Conservation (phyloP, 2,329 filamentous ascomycete genomes). For the Claviceps digitariae region DNA sequence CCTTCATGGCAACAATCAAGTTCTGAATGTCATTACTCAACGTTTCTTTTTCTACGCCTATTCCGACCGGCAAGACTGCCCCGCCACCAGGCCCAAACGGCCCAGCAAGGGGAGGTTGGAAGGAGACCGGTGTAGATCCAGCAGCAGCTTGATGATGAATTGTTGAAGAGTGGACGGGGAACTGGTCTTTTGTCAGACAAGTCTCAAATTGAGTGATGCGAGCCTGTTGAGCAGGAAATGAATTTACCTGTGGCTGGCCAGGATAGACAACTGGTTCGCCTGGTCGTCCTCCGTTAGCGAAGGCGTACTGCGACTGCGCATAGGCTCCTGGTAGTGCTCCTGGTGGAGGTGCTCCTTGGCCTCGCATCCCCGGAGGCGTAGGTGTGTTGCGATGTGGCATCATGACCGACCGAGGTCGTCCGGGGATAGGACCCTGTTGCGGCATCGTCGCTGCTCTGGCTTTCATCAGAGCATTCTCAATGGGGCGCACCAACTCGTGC, state of each 20-base stretch:
- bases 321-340: slow-evolving; percentile 13
- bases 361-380: slow-evolving; percentile 48
- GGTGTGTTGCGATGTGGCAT: slow-evolving; percentile 57
- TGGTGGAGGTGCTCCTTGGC: slow-evolving; percentile 10
- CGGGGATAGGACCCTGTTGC: slow-evolving; percentile 33
- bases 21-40: slow-evolving; percentile 74
- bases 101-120: slow-evolving; percentile 27
- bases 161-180: slow-evolving; percentile 26
- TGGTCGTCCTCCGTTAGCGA: slow-evolving; percentile 18
- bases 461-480: slow-evolving; percentile 89
- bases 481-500: slow-evolving; percentile 71
- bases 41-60: slow-evolving; percentile 58
- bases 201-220: not conserved
- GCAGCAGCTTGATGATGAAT: slow-evolving; percentile 19
- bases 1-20: slow-evolving; percentile 59
- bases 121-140: slow-evolving; percentile 22
- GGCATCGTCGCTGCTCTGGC: slow-evolving; percentile 49
- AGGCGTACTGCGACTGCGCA: slow-evolving; percentile 15
- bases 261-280: slow-evolving; percentile 10
- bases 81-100: slow-evolving; percentile 19
- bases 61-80: slow-evolving; percentile 27
- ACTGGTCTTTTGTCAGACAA: slow-evolving; percentile 8
- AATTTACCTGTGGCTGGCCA: slow-evolving; percentile 18
- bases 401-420: slow-evolving; percentile 33
- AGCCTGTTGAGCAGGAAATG: not conserved